These are phyloP conservation scores for Aureobasidium mangrovei DNA, from an alignment of 2,329 filamentous ascomycete species.

Conservation along the genomic window DNA sequence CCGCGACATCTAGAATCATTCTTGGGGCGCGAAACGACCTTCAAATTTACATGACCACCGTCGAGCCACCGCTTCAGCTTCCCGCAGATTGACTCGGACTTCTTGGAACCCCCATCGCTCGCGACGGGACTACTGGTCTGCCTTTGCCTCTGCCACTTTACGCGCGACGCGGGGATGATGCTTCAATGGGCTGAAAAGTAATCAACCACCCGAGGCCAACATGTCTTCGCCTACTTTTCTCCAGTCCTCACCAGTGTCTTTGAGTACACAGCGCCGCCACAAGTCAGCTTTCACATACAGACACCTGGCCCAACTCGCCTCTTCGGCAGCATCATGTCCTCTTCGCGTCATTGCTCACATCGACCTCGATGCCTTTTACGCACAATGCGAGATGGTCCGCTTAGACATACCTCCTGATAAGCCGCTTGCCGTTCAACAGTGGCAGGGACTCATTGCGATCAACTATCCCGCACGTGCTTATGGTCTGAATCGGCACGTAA, in stretches of 20 bases:
- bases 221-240: constrained; percentile 43
- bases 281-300: constrained; percentile 76
- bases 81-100: too few relatives aligned
- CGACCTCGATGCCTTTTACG: constrained; percentile 94
- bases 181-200: neutral
- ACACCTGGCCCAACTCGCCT: constrained; percentile 66
- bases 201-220: neutral
- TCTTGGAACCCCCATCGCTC: too few relatives aligned
- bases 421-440: constrained; percentile 90
- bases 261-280: constrained; percentile 27
- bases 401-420: constrained; percentile 63
- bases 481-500: constrained; percentile 72
- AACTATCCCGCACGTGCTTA: constrained; percentile 85
- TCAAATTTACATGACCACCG: too few relatives aligned
- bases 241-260: constrained; percentile 38
- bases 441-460: constrained; percentile 88
- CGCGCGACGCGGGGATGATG: constrained; percentile 9
- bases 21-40: too few relatives aligned
- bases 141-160: constrained; percentile 9
- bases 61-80: too few relatives aligned
- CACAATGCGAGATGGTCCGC: constrained; percentile 87
- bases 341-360: constrained; percentile 83
- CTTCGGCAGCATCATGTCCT: constrained; percentile 62
- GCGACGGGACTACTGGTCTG: too few relatives aligned
- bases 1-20: neutral